Evolutionary conservation across 1,139 yeast species (phyloP).

Genomic region (Pneumocystis murina): DNA sequence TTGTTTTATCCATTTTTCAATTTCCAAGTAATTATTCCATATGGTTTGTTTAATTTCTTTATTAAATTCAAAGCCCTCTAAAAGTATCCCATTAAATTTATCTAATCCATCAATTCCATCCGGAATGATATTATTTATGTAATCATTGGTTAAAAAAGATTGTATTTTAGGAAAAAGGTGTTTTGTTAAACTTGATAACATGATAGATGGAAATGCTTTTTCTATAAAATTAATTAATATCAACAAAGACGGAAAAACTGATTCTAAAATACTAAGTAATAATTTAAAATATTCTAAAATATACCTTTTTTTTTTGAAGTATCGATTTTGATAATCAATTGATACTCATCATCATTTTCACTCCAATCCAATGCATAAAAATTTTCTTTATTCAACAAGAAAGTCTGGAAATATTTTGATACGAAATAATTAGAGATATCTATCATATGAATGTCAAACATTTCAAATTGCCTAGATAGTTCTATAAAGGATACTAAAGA

Average conservation of each 20-base stretch:
- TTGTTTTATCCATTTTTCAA: background rate
- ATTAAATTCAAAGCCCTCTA: background rate
- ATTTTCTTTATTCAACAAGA: background rate
- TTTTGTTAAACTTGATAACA: background rate
- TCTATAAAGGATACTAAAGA: background rate
- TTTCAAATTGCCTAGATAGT: background rate
- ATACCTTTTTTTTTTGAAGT: background rate
- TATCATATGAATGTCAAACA: background rate
- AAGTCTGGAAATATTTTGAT: background rate
- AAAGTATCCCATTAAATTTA: background rate
- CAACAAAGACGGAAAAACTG: background rate
- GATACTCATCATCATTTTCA: background rate
- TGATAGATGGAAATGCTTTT: background rate
- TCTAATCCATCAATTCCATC: background rate
- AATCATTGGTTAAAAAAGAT: background rate
- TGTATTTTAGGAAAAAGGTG: background rate
- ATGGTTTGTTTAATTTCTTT: background rate
- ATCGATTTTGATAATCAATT: background rate
- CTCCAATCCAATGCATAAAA: background rate
- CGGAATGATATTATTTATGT: background rate
- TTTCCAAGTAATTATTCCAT: background rate
- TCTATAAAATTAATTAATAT: background rate
- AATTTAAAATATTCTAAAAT: background rate
- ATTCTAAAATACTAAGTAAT: background rate
- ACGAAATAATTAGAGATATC: background rate